phyloP scores from a whole-genome alignment of 2,329 filamentous ascomycete genomes.

The Cladobotryum protrusum region DNA sequence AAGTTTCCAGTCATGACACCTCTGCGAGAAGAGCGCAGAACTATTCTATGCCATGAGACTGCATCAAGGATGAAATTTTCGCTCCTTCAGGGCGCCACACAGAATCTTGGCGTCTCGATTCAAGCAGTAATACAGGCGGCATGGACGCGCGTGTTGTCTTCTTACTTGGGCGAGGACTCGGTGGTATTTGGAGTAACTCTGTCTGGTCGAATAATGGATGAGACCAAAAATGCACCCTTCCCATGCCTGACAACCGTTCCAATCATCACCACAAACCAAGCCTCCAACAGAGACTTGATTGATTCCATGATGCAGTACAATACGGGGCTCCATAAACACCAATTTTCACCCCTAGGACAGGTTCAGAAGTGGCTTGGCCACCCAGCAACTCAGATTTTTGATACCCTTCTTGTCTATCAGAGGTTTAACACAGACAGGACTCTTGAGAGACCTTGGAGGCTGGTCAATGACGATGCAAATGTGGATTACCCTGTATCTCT shows the following conservation, averaged over 20 bases:
- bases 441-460: conserved; percentile 44
- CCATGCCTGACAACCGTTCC: conserved; percentile 82
- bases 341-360: conserved; percentile 62
- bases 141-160: conserved; percentile 69
- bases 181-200: conserved; percentile 77
- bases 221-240: conserved; percentile 56
- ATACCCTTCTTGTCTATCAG: conserved; percentile 81
- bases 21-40: conserved; percentile 34
- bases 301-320: conserved; percentile 60
- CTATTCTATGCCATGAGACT: conserved; percentile 28
- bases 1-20: conserved; percentile 74
- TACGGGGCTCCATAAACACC: conserved; percentile 57
- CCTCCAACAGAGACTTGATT: conserved; percentile 53
- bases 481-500: conserved; percentile 77
- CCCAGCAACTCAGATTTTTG: conserved; percentile 63
- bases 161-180: conserved; percentile 67
- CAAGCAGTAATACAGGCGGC: conserved; percentile 71
- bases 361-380: conserved; percentile 68
- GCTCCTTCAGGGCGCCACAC: conserved; percentile 51
- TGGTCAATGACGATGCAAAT: conserved; percentile 59
- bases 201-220: conserved; percentile 62
- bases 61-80: conserved; percentile 33
- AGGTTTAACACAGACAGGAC: conserved; percentile 37
- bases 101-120: conserved; percentile 57
- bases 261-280: conserved; percentile 50